A percentile compares a stretch with the other conserved stretches of the same genome.
Evolutionary conservation across 768 basidiomycete species (phyloP).

Genomic region (Cystobasidium tubakii): DNA sequence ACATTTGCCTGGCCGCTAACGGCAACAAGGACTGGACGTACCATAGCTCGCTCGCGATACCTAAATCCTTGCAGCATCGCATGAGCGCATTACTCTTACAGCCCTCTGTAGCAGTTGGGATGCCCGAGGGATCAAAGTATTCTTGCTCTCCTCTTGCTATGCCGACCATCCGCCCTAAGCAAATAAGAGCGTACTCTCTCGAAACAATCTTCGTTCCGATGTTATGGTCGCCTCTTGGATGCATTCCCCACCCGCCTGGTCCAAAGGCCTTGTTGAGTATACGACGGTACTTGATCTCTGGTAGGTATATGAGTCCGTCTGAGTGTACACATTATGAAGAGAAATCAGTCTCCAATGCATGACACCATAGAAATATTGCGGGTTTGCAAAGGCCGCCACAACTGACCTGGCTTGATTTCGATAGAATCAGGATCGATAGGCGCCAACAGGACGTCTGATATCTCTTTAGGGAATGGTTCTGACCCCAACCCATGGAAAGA

Average conservation of each 20-base stretch:
- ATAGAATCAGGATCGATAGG: conserved; percentile 72
- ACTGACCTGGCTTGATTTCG: conserved; percentile 86
- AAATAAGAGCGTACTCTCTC: conserved; percentile 88
- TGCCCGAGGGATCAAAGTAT: conserved; percentile 83
- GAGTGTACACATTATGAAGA: not conserved
- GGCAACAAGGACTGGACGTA: conserved; percentile 49
- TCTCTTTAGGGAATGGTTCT: conserved; percentile 70
- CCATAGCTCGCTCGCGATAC: conserved; percentile 94
- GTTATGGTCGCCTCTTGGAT: conserved; percentile 84
- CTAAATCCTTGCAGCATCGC: conserved; percentile 95
- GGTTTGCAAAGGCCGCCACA: not conserved
- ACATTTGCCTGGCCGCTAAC: not conserved
- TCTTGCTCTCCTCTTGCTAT: conserved; percentile 93
- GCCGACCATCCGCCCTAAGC: conserved; percentile 82
- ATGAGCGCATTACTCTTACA: conserved; percentile 95
- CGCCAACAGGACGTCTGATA: conserved; percentile 64
- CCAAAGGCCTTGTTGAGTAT: conserved; percentile 89
- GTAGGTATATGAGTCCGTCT: conserved; percentile 92
- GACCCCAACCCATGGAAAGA: conserved; percentile 75
- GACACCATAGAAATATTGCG: too few relatives aligned
- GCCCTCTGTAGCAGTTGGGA: conserved; percentile 88
- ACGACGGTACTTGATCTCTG: conserved; percentile 92
- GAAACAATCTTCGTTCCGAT: conserved; percentile 81
- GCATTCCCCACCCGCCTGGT: conserved; percentile 94
- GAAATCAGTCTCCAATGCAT: not conserved